These are phyloP conservation scores for Trematosphaeria pertusa DNA, from an alignment of 2,329 filamentous ascomycete species.

Conservation along the genomic window DNA sequence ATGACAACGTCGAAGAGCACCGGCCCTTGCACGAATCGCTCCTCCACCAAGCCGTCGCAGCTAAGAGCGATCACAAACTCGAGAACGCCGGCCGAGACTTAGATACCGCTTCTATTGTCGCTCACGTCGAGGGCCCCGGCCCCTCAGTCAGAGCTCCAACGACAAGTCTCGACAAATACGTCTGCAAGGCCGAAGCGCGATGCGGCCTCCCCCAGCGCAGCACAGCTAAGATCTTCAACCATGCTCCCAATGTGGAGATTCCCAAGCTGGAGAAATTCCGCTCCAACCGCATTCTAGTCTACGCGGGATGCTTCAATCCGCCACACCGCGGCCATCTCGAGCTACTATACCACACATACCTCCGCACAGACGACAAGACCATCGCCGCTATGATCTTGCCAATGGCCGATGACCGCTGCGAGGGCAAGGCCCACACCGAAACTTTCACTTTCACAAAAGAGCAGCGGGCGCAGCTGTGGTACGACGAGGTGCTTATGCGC, in stretches of 20 bases:
- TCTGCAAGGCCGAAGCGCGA: too few species aligned
- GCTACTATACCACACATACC: neutral
- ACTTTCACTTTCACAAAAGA: neutral
- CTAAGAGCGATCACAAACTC: too few species aligned
- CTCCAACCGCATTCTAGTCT: neutral
- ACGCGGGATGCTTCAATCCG: neutral
- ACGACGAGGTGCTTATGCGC: neutral
- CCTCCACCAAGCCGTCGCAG: too few species aligned
- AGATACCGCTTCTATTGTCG: too few species aligned
- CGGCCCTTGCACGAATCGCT: too few species aligned
- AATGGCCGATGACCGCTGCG: neutral
- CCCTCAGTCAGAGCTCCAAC: too few species aligned
- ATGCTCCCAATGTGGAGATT: neutral
- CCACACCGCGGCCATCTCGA: neutral
- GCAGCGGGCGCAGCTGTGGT: neutral
- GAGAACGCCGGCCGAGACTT: too few species aligned
- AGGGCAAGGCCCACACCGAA: neutral
- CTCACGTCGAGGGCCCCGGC: too few species aligned
- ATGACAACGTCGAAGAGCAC: too few species aligned
- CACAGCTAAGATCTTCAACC: neutral
- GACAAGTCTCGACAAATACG: too few species aligned
- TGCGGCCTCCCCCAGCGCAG: too few species aligned
- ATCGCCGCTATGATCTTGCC: neutral
- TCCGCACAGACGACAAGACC: neutral
- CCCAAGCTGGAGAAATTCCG: neutral